A percentile compares a stretch with the other conserved stretches of the same genome.
Conservation (phyloP, 176 grass and related monocot genomes). For the Triticum turgidum region DNA sequence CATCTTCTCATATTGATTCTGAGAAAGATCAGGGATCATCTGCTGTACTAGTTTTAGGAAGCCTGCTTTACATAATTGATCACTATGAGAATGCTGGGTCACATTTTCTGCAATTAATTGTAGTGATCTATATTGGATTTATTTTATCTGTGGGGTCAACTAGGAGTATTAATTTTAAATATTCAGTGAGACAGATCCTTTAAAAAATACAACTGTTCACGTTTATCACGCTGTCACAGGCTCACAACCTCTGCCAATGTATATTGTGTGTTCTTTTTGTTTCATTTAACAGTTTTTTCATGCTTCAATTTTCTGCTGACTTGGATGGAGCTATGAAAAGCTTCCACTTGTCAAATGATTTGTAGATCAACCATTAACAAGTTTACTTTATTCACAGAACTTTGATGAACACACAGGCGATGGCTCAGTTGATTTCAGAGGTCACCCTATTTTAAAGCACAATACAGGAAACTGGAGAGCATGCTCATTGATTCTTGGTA, state of each 20-base stretch:
- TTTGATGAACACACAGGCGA: constrained; percentile 54
- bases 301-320: not conserved
- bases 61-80: not conserved
- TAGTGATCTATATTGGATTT: not conserved
- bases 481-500: constrained; percentile 91
- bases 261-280: not conserved
- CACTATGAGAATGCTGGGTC: not conserved
- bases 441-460: constrained; percentile 70
- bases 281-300: constrained; percentile 1
- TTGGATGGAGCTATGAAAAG: not conserved
- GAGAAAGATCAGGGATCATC: not conserved
- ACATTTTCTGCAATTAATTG: not conserved
- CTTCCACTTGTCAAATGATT: not conserved
- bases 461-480: constrained; percentile 90
- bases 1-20: not conserved
- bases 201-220: not conserved
- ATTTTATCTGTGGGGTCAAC: not conserved
- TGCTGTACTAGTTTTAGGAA: not conserved
- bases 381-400: constrained; percentile 42
- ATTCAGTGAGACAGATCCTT: not conserved
- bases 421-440: constrained; percentile 73
- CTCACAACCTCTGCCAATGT: not conserved
- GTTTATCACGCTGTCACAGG: not conserved
- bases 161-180: not conserved
- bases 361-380: constrained; percentile 4